Evolutionary conservation across 164 flowering plant species (phyloP), one percentile per base, ranked within the genome.

Genomic region (Saururus chinensis): DNA sequence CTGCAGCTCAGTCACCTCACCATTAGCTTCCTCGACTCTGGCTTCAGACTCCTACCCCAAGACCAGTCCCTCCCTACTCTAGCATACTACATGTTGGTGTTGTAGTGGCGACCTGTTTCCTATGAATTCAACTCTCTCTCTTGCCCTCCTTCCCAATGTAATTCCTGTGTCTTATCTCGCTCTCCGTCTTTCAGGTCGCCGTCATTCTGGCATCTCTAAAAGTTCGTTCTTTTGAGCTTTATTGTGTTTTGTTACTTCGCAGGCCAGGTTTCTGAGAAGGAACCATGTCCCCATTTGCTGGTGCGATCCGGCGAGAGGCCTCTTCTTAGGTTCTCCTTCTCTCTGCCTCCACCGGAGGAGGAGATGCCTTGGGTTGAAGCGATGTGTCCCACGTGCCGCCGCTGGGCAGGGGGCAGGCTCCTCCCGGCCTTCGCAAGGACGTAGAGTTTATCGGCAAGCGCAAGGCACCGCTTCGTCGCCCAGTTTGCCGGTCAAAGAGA

Each of bases 391-490:
- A 2, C 14, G 0, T 11, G 25, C 57, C 19, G 45, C 56, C 19
- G 17, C 64, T 19, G 57, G 42, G 41, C 19, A 16, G 23, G 64
- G 41, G 9, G 19, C 56, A n/a, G 21, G 57, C 8, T 30, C 56
- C 21, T 23, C 24, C 16, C 42, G 56, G 45, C 9, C 24, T 0
- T 17, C 51, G 12, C 58, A 63, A 25, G 59, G 24, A 5, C 57
- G 58, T 51, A 40, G 59, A 40, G 59, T 37, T 9, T 63, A 54
- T 17, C 65, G 51, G 25, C 58, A 63, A 56, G 53, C 65, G n/a
- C 65, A 63, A 24, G 59, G 51, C 35, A 17, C 24, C 16, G 45
- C 51, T 35, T 4, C 51, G 0, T 4, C 14, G 35, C 41, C 41
- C 40, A 7, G 45, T 19, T 37, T 58, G 26, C 58, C 49, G 6